phyloP scores from a whole-genome alignment of 2,329 filamentous ascomycete species.

The Trichoderma sp. region DNA sequence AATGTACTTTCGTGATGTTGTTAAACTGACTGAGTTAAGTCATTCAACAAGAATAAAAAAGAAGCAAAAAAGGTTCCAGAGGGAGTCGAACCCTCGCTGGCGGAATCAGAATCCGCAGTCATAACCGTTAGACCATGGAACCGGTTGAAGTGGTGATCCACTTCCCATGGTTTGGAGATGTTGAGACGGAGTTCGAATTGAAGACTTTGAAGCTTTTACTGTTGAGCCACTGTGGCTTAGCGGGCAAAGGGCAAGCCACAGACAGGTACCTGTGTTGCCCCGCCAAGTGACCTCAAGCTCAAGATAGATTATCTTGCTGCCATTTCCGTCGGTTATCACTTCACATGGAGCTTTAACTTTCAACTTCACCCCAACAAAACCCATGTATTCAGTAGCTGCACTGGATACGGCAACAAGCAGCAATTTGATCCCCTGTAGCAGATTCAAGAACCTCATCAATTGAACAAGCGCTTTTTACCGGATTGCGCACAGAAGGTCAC shows the following conservation, averaged over 20 bases:
- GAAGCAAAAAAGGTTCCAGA: constrained; percentile 3
- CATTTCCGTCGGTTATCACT: not conserved
- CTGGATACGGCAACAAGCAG: not conserved
- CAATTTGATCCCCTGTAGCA: not conserved
- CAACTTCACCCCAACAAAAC: not conserved
- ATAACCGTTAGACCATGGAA: constrained; percentile 25
- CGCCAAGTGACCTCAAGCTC: constrained; percentile 8
- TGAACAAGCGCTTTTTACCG: not conserved
- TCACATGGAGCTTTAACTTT: not conserved
- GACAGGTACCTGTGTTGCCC: not conserved
- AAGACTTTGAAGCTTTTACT: not conserved
- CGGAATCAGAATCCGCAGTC: constrained; percentile 26
- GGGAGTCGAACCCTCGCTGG: constrained; percentile 25
- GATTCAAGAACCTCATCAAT: not conserved
- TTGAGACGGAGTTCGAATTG: not conserved
- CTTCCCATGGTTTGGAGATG: constrained; percentile 1
- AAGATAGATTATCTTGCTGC: not conserved
- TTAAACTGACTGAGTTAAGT: not conserved
- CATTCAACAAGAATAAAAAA: not conserved
- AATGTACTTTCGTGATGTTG: not conserved
- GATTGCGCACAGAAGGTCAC: not conserved
- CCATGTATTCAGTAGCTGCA: not conserved
- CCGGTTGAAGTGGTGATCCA: constrained; percentile 8
- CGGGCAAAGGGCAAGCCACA: not conserved
- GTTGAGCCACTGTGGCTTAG: not conserved